Base-by-base conservation (phyloP, 1,139 yeast species). In the Yamadazyma sp. region DNA sequence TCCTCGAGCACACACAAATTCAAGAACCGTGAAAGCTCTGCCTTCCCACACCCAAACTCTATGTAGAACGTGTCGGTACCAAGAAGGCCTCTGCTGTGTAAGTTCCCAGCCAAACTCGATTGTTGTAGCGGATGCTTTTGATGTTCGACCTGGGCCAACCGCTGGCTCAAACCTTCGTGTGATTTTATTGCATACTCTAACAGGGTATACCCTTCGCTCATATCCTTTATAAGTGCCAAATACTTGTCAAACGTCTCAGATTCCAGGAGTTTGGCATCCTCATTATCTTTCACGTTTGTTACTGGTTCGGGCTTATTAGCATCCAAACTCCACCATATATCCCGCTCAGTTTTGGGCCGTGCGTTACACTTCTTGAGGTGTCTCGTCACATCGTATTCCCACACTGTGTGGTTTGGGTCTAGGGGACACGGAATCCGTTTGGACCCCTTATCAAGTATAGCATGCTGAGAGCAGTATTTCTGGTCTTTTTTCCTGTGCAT, bases 31-130 rank as follows among this genome's bases (percentile, higher is more conserved):
- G 91, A 78, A 18, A 89, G 70, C 56, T 89, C 97, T 1, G 86
- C 96, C 44, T 91, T 77, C 0, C 97, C 97, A 57, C 95, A 86
- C 0, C 97, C 97, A 66, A 87, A 88, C 58, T 89, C 97, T 18
- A 86, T 58, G 51, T 81, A 77, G 37, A 74, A 64, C 30, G 56
- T 53, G 4, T 64, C 51, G 2, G 58, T 35, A 1, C 63, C 61
- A 23, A 83, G 60, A 22, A 82, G 53, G 0, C 59, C 61, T n/a
- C 59, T 49, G 3, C 62, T 56, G 24, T 75, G 68, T 55, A 89
- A 60, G 45, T 86, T 86, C 4, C 88, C 91, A 16, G 87, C 83
- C 42, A 89, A 60, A 3, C 95, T 85, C 0, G 91, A 75, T 56
- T 89, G 97, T 56, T 89, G 97, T 2, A 74, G 58, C 0, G 92